These are phyloP conservation scores for Raffaelea albimanens DNA, from an alignment of 2,329 filamentous ascomycete genomes.

Conservation along the genomic window DNA sequence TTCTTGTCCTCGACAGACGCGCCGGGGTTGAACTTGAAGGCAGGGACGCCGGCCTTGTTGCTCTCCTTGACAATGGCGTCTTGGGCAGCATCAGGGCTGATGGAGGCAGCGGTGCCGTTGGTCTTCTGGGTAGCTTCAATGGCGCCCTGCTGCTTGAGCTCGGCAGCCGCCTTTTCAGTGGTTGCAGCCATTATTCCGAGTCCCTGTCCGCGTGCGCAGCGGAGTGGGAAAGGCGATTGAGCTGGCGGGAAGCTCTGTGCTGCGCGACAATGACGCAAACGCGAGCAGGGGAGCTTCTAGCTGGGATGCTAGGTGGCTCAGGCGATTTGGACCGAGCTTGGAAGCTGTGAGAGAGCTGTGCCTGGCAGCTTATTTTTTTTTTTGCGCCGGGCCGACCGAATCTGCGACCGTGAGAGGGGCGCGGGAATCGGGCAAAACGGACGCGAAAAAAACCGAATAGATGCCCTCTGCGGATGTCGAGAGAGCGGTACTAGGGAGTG, in stretches of 20 bases:
- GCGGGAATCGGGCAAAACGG: no score
- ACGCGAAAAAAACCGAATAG: no score
- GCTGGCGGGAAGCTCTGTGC: not conserved
- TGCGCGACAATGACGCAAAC: not conserved
- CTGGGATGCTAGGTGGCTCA: not conserved
- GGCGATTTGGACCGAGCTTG: no score
- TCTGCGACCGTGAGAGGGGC: no score
- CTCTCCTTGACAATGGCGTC: conserved; percentile 72
- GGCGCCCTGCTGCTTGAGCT: conserved; percentile 75
- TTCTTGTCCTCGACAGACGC: conserved; percentile 77
- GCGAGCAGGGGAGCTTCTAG: not conserved
- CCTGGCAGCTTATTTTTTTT: no score
- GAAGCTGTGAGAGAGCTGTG: no score
- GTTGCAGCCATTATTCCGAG: conserved; percentile 20
- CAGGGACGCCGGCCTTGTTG: conserved; percentile 65
- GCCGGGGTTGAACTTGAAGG: conserved; percentile 81
- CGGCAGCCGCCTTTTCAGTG: conserved; percentile 24
- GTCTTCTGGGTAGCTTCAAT: conserved; percentile 69
- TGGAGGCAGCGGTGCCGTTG: conserved; percentile 54
- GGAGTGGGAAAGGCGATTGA: not conserved
- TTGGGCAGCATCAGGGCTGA: conserved; percentile 18
- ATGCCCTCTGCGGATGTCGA: no score
- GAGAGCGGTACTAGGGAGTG: not conserved
- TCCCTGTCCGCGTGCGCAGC: not conserved
- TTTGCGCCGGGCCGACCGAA: no score